A percentile compares a stretch with the other conserved stretches of the same genome.
These are phyloP conservation scores for Hypoxylon cercidicola DNA, from an alignment of 495 filamentous ascomycete species.

Conservation along the genomic window DNA sequence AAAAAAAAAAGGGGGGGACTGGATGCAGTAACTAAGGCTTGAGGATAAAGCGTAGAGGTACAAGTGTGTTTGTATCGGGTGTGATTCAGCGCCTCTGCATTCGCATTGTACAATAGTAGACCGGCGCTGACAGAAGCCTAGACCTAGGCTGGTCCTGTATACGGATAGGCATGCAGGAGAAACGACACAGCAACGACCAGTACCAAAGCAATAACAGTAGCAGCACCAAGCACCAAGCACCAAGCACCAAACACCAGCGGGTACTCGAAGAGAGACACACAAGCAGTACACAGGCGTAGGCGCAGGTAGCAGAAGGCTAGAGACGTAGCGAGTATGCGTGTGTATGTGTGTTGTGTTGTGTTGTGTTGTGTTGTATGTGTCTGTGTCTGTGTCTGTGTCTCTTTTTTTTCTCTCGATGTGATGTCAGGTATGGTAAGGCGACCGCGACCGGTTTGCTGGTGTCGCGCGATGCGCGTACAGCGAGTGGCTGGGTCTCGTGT, in stretches of 20 bases:
- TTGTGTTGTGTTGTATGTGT: neutral
- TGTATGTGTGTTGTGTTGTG: neutral
- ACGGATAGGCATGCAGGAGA: conserved; percentile 42
- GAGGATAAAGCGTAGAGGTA: conserved; percentile 26
- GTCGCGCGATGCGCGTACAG: conserved; percentile 31
- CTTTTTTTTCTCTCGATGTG: neutral
- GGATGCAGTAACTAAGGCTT: conserved; percentile 31
- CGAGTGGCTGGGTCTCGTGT: conserved; percentile 8
- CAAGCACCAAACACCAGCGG: conserved; percentile 4
- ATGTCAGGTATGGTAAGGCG: conserved; percentile 4
- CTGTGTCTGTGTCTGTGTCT: neutral
- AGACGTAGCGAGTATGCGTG: conserved; percentile 6
- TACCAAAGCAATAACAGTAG: neutral
- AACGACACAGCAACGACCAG: conserved; percentile 26
- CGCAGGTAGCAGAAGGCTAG: conserved; percentile 9
- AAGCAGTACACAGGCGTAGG: conserved; percentile 1
- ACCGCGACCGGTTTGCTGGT: conserved; percentile 28
- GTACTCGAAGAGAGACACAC: conserved; percentile 9
- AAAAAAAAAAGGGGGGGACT: conserved; percentile 26
- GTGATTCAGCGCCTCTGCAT: conserved; percentile 41
- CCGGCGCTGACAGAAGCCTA: conserved; percentile 26
- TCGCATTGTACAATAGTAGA: conserved; percentile 35
- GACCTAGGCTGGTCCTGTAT: conserved; percentile 33
- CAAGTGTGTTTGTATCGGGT: conserved; percentile 40
- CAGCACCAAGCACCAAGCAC: conserved; percentile 19